A percentile compares a stretch with the other conserved stretches of the same genome.
Evolutionary conservation across 1,139 yeast species (phyloP).

Genomic region (Sugiyamaella castrensis): DNA sequence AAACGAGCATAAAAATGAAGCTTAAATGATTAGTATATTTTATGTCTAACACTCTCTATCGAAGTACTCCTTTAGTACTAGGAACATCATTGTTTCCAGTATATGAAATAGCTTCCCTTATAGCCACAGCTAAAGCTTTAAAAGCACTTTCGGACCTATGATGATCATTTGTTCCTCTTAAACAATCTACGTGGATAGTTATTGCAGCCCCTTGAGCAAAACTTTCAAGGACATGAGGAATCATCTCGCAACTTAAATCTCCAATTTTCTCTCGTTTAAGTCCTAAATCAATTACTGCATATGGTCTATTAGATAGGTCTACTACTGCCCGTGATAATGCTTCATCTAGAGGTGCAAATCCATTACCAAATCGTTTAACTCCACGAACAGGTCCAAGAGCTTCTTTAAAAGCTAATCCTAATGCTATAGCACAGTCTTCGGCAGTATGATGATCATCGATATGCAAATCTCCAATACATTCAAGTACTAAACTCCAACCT

Average conservation of each 20-base stretch:
- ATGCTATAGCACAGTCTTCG: slow-evolving; percentile 90
- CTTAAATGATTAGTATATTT: too few species aligned
- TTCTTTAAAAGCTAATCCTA: slow-evolving; percentile 83
- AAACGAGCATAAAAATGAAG: too few species aligned
- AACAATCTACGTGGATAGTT: slow-evolving; percentile 90
- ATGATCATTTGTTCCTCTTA: slow-evolving; percentile 92
- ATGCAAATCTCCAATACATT: slow-evolving; percentile 90
- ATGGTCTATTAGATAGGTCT: slow-evolving; percentile 90
- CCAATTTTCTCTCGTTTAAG: slow-evolving; percentile 91
- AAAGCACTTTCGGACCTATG: slow-evolving; percentile 96
- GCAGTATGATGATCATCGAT: slow-evolving; percentile 97
- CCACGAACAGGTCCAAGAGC: slow-evolving; percentile 91
- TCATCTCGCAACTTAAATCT: slow-evolving; percentile 90
- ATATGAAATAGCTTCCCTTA: slow-evolving; percentile 76
- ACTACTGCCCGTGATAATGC: slow-evolving; percentile 93
- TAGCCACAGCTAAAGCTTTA: slow-evolving; percentile 90
- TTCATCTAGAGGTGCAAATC: slow-evolving; percentile 94
- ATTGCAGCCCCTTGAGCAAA: slow-evolving; percentile 90
- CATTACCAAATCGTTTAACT: slow-evolving; percentile 89
- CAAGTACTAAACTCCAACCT: slow-evolving; percentile 90
- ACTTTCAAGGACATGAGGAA: slow-evolving; percentile 91
- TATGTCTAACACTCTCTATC: slow-evolving; percentile 17
- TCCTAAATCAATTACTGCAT: slow-evolving; percentile 84
- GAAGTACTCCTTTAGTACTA: slow-evolving; percentile 89
- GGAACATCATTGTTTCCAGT: slow-evolving; percentile 92